phyloP scores from a whole-genome alignment of 441 rosid species.

The Bocquillonia castaneifolia region DNA sequence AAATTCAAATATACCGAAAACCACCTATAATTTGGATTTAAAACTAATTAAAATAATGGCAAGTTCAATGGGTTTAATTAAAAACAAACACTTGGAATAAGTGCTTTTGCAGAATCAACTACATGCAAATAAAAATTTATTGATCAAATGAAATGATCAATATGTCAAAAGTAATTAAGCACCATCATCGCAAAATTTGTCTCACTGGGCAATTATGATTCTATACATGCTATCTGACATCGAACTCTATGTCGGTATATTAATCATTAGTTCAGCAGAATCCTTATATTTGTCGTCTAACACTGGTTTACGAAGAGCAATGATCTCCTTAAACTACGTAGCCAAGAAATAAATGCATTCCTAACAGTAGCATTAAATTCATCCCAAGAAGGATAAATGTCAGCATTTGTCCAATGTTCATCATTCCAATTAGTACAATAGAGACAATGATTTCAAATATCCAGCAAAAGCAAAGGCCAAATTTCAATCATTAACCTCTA shows the following conservation, averaged over 20 bases:
- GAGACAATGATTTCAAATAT: neutral
- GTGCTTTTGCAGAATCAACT: neutral
- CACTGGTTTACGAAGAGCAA: neutral
- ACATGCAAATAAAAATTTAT: neutral
- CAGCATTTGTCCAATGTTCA: neutral
- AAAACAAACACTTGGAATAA: neutral
- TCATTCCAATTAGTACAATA: no score
- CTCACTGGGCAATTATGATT: neutral
- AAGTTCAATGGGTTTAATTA: neutral
- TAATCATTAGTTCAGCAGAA: neutral
- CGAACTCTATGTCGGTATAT: neutral
- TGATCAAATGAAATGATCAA: neutral
- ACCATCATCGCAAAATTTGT: neutral
- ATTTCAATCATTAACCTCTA: no score
- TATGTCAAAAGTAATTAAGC: neutral
- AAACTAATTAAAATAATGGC: no score
- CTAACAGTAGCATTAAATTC: neutral
- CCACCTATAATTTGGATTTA: neutral
- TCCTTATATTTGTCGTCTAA: neutral
- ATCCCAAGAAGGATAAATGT: neutral
- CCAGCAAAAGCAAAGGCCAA: neutral
- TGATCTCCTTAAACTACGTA: neutral
- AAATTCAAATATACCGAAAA: neutral
- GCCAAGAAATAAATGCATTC: neutral
- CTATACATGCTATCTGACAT: neutral